Percentiles rank a stretch among this genome's conserved stretches.
These are phyloP conservation scores for Trichoderma koningiopsis DNA, from an alignment of 2,329 filamentous ascomycete species.

Conservation along the genomic window DNA sequence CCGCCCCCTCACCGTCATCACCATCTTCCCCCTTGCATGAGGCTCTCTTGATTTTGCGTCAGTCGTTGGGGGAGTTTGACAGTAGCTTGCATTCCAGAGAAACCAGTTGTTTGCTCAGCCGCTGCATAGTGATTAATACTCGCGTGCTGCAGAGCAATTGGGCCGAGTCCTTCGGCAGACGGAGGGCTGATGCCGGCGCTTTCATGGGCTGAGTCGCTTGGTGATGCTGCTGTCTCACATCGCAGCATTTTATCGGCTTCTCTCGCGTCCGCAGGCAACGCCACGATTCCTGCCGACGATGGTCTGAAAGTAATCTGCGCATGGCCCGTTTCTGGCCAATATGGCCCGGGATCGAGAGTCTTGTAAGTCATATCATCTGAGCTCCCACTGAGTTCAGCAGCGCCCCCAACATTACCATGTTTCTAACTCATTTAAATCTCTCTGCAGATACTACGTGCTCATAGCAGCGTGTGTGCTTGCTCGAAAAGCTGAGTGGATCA, in stretches of 20 bases:
- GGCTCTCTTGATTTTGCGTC: not conserved
- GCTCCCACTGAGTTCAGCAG: not conserved
- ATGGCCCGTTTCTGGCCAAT: conserved; percentile 60
- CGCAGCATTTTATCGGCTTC: not conserved
- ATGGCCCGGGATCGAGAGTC: conserved; percentile 56
- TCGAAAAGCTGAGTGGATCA: conserved; percentile 63
- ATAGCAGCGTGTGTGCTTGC: conserved; percentile 64
- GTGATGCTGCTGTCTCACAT: conserved; percentile 16
- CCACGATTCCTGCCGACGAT: conserved; percentile 23
- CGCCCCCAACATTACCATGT: not conserved
- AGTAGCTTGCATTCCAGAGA: not conserved
- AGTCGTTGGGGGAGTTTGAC: not conserved
- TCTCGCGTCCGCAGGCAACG: not conserved
- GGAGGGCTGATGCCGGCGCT: conserved; percentile 20
- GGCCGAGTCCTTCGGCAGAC: conserved; percentile 1
- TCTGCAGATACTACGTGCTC: conserved; percentile 61
- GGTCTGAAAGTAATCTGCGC: conserved; percentile 53
- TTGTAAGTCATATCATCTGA: conserved; percentile 43
- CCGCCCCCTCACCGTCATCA: not conserved
- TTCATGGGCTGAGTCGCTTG: conserved; percentile 4
- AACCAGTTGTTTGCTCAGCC: not conserved
- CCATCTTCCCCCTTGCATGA: conserved; percentile 16
- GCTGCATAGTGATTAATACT: not conserved
- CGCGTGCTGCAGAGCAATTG: not conserved
- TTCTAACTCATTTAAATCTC: not conserved